Base-by-base conservation (phyloP, 495 filamentous ascomycete species). In the Aspergillus heteromorphus region DNA sequence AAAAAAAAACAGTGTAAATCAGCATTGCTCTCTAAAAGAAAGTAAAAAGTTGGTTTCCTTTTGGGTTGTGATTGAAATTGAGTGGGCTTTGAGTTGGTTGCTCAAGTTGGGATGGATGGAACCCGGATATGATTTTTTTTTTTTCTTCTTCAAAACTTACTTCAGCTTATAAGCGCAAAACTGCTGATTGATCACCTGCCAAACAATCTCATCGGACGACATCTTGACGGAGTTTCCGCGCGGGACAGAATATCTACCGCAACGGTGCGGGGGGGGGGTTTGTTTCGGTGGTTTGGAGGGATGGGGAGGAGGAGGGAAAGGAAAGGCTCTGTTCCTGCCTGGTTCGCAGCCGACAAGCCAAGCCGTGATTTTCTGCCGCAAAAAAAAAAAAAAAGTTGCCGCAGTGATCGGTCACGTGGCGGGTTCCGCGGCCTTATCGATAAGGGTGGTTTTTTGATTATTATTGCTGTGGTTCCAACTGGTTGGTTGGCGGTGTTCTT, bases 131-230 rank as follows among this genome's bases (percentile, higher is more conserved):
- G 40, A 21, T 19, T 45, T 25, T 36, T 47, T 55, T 55, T 56
- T 49, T 20, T 34, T 45, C 16, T 25, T 18, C 10, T 1, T 17
- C 18, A 17, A 23, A 36, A 73, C 80, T 67, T 74, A 93, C 88
- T 97, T 97, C 56, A 97, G 78, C 63, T 97, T 97, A 76, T 91
- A 97, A 45, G 89, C 85, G 73, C 93, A 98, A 68, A 97, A 96
- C 71, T 96, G 89, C 72, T 97, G 85, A 69, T 91, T 90, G 53
- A 96, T 95, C 51, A 95, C 84, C 64, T 92, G 87, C 93, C 93
- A 98, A 62, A 98, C 89, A 59, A 98, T 95, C 71, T 97, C 93
- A 79, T 98, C 93, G 42, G 90, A 95, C 61, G 87, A 83, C 80
- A 85, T 89, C 16, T 59, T 69, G 55, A 31, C n/a, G 18, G 25